phyloP scores from a whole-genome alignment of 1,284 basidiomycete genomes.

The Ustilago vetiveriae region DNA sequence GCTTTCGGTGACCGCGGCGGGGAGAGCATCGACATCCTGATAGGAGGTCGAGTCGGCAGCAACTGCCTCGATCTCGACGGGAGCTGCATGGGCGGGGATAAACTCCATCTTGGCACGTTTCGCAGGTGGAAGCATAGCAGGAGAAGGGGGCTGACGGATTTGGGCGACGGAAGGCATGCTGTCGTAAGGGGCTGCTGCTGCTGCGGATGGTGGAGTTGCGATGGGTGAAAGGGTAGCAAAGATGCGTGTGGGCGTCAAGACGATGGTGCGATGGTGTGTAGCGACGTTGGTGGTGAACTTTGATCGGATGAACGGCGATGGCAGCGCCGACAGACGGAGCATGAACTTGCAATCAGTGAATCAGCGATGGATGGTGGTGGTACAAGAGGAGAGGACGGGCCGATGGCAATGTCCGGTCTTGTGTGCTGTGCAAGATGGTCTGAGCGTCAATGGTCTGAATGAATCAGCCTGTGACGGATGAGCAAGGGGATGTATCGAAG shows the following conservation, averaged over 20 bases:
- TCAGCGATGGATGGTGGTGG: constrained; percentile 1
- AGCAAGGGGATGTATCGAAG: too few species aligned
- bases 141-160: constrained; percentile 16
- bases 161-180: constrained; percentile 51
- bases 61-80: constrained; percentile 27
- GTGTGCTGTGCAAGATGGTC: constrained; percentile 2
- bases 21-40: constrained; percentile 8
- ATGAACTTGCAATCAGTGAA: constrained; percentile 15
- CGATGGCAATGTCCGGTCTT: neutral
- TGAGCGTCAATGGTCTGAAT: constrained; percentile 8
- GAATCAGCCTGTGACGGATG: constrained; percentile 24
- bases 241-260: neutral
- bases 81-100: neutral
- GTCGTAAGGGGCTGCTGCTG: too few species aligned
- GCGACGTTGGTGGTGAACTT: neutral
- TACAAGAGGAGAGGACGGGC: neutral
- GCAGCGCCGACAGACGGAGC: constrained; percentile 28
- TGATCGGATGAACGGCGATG: constrained; percentile 21
- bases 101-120: constrained; percentile 39
- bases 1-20: constrained; percentile 1
- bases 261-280: neutral
- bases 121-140: constrained; percentile 36
- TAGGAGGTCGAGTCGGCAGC: constrained; percentile 43
- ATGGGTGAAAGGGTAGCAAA: neutral
- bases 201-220: too few species aligned